Conservation (phyloP, 75 land plant genomes). For the Azolla pinnata region DNA sequence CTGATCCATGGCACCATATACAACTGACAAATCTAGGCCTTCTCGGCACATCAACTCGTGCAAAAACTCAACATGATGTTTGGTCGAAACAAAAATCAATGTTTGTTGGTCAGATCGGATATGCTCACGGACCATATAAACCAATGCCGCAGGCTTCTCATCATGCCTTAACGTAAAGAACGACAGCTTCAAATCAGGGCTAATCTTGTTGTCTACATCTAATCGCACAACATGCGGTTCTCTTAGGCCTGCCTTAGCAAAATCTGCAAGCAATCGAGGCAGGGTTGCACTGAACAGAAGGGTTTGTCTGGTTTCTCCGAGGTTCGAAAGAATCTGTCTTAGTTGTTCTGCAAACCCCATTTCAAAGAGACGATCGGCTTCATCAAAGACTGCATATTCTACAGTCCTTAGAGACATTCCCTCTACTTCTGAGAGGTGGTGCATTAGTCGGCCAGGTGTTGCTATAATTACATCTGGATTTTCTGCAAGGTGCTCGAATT, state of each 20-base stretch:
- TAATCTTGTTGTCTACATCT: slow-evolving; percentile 82
- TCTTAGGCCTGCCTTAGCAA: slow-evolving; percentile 89
- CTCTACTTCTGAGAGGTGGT: slow-evolving; percentile 88
- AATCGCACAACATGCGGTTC: slow-evolving; percentile 88
- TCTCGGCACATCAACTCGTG: slow-evolving; percentile 54
- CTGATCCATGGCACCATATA: slow-evolving; percentile 98
- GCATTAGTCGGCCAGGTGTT: slow-evolving; percentile 99
- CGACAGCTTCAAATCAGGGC: slow-evolving; percentile 68
- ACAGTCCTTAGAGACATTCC: slow-evolving; percentile 88
- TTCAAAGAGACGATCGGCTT: slow-evolving; percentile 89
- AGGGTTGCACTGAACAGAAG: slow-evolving; percentile 96
- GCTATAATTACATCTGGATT: slow-evolving; percentile 92
- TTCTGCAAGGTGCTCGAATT: slow-evolving; percentile 81
- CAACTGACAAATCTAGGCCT: slow-evolving; percentile 77
- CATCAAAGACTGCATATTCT: slow-evolving; percentile 96
- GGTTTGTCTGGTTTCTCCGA: slow-evolving; percentile 79
- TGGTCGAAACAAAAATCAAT: slow-evolving; percentile 86
- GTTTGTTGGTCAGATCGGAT: slow-evolving; percentile 82
- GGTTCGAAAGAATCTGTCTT: slow-evolving; percentile 64
- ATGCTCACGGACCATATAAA: slow-evolving; percentile 73
- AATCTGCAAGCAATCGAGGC: slow-evolving; percentile 90
- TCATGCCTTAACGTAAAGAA: slow-evolving; percentile 87
- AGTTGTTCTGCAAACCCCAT: slow-evolving; percentile 99
- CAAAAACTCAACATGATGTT: slow-evolving; percentile 94
- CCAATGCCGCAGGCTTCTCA: slow-evolving; percentile 73